phyloP scores from a whole-genome alignment of 805 yeast genomes.

The Kluyveromyces dobzhanskii region DNA sequence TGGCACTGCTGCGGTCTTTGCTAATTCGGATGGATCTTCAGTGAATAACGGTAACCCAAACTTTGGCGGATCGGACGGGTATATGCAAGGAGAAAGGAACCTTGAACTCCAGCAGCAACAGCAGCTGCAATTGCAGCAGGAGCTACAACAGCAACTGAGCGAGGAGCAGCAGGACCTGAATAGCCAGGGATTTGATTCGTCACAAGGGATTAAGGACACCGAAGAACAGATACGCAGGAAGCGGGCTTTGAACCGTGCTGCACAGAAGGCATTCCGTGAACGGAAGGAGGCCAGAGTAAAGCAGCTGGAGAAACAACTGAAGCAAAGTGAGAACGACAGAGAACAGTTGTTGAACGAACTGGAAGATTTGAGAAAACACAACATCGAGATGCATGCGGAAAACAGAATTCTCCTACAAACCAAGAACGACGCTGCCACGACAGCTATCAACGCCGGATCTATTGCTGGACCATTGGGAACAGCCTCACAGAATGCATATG shows the following conservation, averaged over 20 bases:
- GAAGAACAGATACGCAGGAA: slow-evolving; percentile 45
- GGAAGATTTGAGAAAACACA: slow-evolving; percentile 44
- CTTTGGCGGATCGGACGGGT: too few species aligned
- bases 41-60: too few species aligned
- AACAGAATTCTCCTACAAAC: slow-evolving; percentile 42
- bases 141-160: not conserved
- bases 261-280: slow-evolving; percentile 81
- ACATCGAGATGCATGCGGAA: slow-evolving; percentile 50
- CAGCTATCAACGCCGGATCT: too few species aligned
- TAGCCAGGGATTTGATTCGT: not conserved
- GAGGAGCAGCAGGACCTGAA: not conserved
- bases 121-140: not conserved
- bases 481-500: not conserved
- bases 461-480: not conserved
- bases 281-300: slow-evolving; percentile 66
- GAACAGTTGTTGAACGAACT: slow-evolving; percentile 39
- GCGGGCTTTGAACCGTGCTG: slow-evolving; percentile 77
- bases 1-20: too few species aligned
- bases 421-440: not conserved
- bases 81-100: not conserved
- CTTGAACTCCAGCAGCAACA: not conserved
- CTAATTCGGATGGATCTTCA: too few species aligned
- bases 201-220: not conserved
- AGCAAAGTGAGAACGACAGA: slow-evolving; percentile 48
- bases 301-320: slow-evolving; percentile 54